A percentile compares a stretch with the other conserved stretches of the same genome.
Evolutionary conservation across 2,329 filamentous ascomycete genomes (phyloP).

Genomic region (Colletotrichum sp.): DNA sequence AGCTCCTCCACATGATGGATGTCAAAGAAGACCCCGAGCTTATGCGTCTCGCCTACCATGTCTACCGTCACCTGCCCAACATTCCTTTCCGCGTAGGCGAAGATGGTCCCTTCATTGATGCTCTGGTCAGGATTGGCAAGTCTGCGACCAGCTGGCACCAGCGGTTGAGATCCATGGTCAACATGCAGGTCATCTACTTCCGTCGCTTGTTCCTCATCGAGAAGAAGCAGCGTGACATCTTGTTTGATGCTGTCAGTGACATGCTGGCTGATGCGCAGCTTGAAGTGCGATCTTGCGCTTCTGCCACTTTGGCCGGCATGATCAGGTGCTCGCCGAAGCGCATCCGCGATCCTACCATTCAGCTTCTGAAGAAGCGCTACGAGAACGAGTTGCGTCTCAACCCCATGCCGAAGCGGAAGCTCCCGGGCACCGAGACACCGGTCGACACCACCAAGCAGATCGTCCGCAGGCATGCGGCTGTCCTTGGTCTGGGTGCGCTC

Average conservation of each 20-base stretch:
- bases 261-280: slow-evolving; percentile 94
- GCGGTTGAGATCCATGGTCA: slow-evolving; percentile 90
- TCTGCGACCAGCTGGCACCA: slow-evolving; percentile 92
- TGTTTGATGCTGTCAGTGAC: slow-evolving; percentile 92
- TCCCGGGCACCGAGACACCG: slow-evolving; percentile 70
- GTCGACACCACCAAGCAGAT: slow-evolving; percentile 78
- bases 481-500: slow-evolving; percentile 87
- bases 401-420: slow-evolving; percentile 79
- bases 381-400: slow-evolving; percentile 79
- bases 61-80: slow-evolving; percentile 95
- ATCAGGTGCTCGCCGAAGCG: slow-evolving; percentile 89
- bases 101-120: slow-evolving; percentile 82
- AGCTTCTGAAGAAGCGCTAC: slow-evolving; percentile 79
- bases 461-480: slow-evolving; percentile 84
- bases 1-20: slow-evolving; percentile 99
- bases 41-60: slow-evolving; percentile 92
- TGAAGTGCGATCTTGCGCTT: slow-evolving; percentile 92
- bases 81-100: slow-evolving; percentile 90
- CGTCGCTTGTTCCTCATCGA: slow-evolving; percentile 89
- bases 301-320: slow-evolving; percentile 94
- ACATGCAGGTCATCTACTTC: slow-evolving; percentile 99
- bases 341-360: slow-evolving; percentile 80
- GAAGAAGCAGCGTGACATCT: slow-evolving; percentile 73
- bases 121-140: slow-evolving; percentile 86
- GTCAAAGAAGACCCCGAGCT: slow-evolving; percentile 98